phyloP scores from a whole-genome alignment of 2,329 filamentous ascomycete species.

The Fusarium kyushuense region DNA sequence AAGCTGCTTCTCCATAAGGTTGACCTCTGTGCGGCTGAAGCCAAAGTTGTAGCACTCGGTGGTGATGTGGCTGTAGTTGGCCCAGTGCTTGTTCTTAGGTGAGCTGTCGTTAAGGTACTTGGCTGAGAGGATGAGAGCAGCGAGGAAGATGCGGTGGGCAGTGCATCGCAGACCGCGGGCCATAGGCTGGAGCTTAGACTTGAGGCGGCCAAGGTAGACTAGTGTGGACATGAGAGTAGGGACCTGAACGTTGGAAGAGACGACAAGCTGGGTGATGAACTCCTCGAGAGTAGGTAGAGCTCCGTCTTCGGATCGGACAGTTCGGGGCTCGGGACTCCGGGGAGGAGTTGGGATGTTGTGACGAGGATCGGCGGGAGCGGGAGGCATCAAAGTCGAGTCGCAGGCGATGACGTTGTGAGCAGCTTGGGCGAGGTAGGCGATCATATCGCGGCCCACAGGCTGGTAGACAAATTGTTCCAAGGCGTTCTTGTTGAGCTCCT shows the following conservation, averaged over 20 bases:
- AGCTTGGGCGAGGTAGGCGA: slow-evolving; percentile 79
- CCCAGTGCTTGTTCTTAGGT: slow-evolving; percentile 99
- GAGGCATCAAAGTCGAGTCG: slow-evolving; percentile 71
- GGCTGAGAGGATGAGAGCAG: slow-evolving; percentile 84
- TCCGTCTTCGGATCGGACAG: slow-evolving; percentile 62
- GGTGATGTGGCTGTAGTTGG: slow-evolving; percentile 86
- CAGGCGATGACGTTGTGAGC: slow-evolving; percentile 84
- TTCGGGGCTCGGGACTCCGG: slow-evolving; percentile 61
- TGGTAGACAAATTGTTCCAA: slow-evolving; percentile 85
- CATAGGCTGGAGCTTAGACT: slow-evolving; percentile 87
- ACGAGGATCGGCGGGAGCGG: slow-evolving; percentile 52
- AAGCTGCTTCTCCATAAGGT: slow-evolving; percentile 99
- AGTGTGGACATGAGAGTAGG: slow-evolving; percentile 97
- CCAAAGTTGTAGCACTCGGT: slow-evolving; percentile 77
- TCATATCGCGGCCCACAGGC: slow-evolving; percentile 81
- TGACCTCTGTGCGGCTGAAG: slow-evolving; percentile 95
- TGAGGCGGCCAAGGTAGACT: slow-evolving; percentile 90
- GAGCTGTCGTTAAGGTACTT: slow-evolving; percentile 99
- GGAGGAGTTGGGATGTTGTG: slow-evolving; percentile 64
- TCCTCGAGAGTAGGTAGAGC: slow-evolving; percentile 83
- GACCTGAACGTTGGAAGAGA: slow-evolving; percentile 95
- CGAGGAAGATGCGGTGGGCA: slow-evolving; percentile 96
- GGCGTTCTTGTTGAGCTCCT: slow-evolving; percentile 76
- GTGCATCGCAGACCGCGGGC: slow-evolving; percentile 97
- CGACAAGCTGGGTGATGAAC: slow-evolving; percentile 92